Evolutionary conservation across 495 filamentous ascomycete species (phyloP).

Genomic region (Daldinia grandis): DNA sequence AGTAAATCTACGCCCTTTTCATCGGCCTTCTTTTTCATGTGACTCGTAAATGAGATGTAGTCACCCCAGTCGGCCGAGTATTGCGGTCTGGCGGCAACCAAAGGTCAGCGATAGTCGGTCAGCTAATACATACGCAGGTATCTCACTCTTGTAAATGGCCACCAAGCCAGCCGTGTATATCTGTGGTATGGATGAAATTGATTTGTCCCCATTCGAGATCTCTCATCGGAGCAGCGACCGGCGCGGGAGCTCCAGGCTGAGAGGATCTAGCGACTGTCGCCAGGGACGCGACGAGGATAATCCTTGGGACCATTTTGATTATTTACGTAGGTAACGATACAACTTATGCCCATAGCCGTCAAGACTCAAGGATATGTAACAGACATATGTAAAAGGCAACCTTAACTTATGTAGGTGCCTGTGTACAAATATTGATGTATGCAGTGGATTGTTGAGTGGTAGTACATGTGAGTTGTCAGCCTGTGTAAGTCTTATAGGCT

Average conservation of each 20-base stretch:
- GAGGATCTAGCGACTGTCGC: slow-evolving; percentile 57
- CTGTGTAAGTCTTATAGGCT: slow-evolving; percentile 5
- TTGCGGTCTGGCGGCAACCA: slow-evolving; percentile 64
- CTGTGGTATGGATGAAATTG: slow-evolving; percentile 94
- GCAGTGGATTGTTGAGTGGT: neutral
- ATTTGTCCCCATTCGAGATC: slow-evolving; percentile 88
- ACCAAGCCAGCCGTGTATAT: slow-evolving; percentile 95
- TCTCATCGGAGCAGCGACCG: slow-evolving; percentile 83
- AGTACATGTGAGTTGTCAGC: slow-evolving; percentile 28
- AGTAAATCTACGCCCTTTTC: slow-evolving; percentile 80
- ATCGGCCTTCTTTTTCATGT: slow-evolving; percentile 81
- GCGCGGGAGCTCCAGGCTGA: slow-evolving; percentile 81
- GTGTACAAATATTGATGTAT: neutral
- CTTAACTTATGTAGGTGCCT: neutral
- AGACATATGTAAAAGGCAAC: slow-evolving; percentile 11
- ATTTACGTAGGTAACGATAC: neutral
- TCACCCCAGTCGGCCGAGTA: slow-evolving; percentile 98
- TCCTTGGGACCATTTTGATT: slow-evolving; percentile 39
- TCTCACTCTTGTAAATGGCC: slow-evolving; percentile 89
- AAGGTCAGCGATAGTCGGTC: slow-evolving; percentile 35
- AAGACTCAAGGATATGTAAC: slow-evolving; percentile 6
- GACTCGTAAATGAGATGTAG: slow-evolving; percentile 90
- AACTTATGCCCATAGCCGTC: slow-evolving; percentile 19
- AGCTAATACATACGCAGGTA: neutral
- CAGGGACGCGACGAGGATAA: slow-evolving; percentile 40